phyloP scores from a whole-genome alignment of 2,329 filamentous ascomycete genomes.

The Fusarium liriodendri region DNA sequence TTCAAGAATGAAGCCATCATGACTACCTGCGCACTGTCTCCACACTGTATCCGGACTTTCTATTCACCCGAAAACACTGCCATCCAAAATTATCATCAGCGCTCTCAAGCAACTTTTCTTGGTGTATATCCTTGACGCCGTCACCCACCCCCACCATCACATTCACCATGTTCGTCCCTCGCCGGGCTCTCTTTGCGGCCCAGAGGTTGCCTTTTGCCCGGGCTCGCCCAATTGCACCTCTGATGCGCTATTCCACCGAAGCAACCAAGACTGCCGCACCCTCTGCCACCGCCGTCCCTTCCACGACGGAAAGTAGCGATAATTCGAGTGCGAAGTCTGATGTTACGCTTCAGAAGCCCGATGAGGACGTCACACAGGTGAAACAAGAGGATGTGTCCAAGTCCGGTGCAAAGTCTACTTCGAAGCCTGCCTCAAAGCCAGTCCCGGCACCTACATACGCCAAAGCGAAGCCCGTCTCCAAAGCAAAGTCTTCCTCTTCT shows the following conservation, averaged over 20 bases:
- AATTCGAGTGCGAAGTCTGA: neutral
- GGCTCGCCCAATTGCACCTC: constrained; percentile 29
- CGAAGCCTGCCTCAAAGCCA: neutral
- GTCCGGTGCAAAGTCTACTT: neutral
- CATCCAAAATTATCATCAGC: constrained; percentile 21
- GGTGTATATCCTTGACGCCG: neutral
- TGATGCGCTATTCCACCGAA: constrained; percentile 41
- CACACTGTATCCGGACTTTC: constrained; percentile 25
- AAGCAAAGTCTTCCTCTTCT: neutral
- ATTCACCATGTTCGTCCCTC: constrained; percentile 44
- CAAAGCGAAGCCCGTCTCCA: constrained; percentile 8
- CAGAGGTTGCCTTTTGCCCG: constrained; percentile 24
- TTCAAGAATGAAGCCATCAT: constrained; percentile 26
- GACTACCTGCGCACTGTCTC: constrained; percentile 15
- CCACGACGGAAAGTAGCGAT: neutral
- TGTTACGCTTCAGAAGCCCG: constrained; percentile 24
- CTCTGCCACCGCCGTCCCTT: neutral
- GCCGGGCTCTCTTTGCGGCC: constrained; percentile 36
- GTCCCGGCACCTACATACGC: neutral
- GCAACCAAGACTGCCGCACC: constrained; percentile 13
- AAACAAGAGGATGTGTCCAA: constrained; percentile 21
- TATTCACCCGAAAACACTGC: constrained; percentile 20
- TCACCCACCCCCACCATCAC: neutral
- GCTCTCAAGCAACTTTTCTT: constrained; percentile 8
- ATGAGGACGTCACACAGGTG: constrained; percentile 20